Conservation (phyloP, 495 filamentous ascomycete genomes). For the Aspergillus funiculosus region DNA sequence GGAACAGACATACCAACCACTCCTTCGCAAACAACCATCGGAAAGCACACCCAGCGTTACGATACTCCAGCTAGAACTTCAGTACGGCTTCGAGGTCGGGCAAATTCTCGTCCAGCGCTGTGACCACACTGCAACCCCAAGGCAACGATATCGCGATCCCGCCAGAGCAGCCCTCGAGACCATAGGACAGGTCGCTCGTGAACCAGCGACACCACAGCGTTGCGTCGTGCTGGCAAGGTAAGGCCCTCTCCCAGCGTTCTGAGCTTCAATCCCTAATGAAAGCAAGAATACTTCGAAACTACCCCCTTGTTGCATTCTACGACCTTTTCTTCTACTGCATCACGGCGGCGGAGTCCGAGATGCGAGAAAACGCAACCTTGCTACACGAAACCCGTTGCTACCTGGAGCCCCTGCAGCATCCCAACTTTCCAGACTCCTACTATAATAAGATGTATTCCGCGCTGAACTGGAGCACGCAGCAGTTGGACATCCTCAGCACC, state of each 20-base stretch:
- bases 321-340: neutral
- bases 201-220: too few species aligned
- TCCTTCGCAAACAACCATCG: neutral
- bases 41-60: neutral
- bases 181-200: too few species aligned
- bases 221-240: too few species aligned
- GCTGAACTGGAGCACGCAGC: conserved; percentile 1
- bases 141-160: neutral
- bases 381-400: neutral
- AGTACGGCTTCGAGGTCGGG: neutral
- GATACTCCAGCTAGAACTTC: neutral
- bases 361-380: neutral
- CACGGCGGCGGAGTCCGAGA: neutral
- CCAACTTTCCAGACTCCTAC: neutral
- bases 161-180: neutral
- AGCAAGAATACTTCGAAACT: neutral
- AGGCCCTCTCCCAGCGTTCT: neutral
- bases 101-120: neutral
- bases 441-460: neutral
- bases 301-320: conserved; percentile 5
- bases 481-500: neutral
- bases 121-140: neutral
- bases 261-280: neutral
- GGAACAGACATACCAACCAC: neutral
- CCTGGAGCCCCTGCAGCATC: neutral